Evolutionary conservation across 352 stramenopile species (phyloP).

Genomic region (Thalassiosira mediterranea): DNA sequence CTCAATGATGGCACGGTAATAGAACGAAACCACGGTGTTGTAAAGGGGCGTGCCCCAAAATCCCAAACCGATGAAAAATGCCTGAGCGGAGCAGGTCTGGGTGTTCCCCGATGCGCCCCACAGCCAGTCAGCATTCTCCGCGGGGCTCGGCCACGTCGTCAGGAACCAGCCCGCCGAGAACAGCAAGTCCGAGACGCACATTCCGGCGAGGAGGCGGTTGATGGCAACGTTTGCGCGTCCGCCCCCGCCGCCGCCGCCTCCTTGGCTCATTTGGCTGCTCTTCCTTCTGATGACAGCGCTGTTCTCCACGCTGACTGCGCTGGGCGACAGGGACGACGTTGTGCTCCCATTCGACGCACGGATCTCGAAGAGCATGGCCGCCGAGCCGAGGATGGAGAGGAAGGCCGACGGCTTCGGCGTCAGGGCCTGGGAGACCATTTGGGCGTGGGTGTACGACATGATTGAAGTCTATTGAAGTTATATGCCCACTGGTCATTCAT

Average conservation of each 20-base stretch:
- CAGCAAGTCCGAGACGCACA: conserved; percentile 2
- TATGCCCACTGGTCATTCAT: no score
- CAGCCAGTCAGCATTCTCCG: conserved; percentile 45
- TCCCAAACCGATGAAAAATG: conserved; percentile 53
- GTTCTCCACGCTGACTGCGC: not conserved
- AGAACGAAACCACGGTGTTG: conserved; percentile 42
- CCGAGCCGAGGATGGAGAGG: conserved; percentile 11
- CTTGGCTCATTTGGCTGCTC: no score
- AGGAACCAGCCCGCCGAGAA: conserved; percentile 1
- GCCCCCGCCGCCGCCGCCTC: not conserved
- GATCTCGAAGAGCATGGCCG: conserved; percentile 6
- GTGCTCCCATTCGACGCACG: not conserved
- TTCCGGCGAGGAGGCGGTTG: conserved; percentile 4
- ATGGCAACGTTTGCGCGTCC: not conserved
- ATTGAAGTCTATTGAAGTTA: no score
- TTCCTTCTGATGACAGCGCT: not conserved
- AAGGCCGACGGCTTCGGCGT: conserved; percentile 5
- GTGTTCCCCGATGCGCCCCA: conserved; percentile 38
- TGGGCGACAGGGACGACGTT: not conserved
- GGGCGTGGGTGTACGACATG: conserved; percentile 7
- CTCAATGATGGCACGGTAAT: conserved; percentile 40
- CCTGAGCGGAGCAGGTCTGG: conserved; percentile 52
- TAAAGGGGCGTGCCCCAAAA: conserved; percentile 46
- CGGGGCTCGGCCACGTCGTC: conserved; percentile 48
- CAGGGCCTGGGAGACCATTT: conserved; percentile 4